Percentiles rank a stretch among this genome's conserved stretches.
phyloP scores from a whole-genome alignment of 805 yeast species.

The Saccharomycopsis sp. region DNA sequence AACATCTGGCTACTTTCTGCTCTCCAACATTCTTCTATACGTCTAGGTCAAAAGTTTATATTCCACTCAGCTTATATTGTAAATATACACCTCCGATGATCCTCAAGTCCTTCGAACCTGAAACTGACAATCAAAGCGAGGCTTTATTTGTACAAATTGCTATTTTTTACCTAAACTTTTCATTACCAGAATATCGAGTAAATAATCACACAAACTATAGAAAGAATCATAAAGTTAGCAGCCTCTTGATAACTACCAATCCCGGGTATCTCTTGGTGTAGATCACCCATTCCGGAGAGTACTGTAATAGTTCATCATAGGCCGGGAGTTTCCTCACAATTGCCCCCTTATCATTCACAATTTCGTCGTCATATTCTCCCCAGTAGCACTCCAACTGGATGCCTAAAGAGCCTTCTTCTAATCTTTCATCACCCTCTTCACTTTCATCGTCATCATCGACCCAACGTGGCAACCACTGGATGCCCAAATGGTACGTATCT shows the following conservation, averaged over 20 bases:
- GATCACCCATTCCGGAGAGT: constrained; percentile 56
- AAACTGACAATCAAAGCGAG: too few species aligned
- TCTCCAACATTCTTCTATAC: too few species aligned
- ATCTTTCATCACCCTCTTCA: constrained; percentile 29
- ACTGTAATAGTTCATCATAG: constrained; percentile 59
- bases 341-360: constrained; percentile 33
- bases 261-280: constrained; percentile 67
- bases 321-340: constrained; percentile 53
- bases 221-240: not conserved
- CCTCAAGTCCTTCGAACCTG: too few species aligned
- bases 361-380: constrained; percentile 58
- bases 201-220: too few species aligned
- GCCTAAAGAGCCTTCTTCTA: constrained; percentile 37
- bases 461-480: constrained; percentile 72
- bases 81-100: too few species aligned
- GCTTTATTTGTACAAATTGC: too few species aligned
- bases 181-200: too few species aligned
- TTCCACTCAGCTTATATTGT: too few species aligned
- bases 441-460: constrained; percentile 36
- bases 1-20: too few species aligned
- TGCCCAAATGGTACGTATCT: constrained; percentile 46
- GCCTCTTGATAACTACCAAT: constrained; percentile 48
- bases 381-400: constrained; percentile 64
- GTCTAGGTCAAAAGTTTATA: too few species aligned
- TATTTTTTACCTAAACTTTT: not conserved